Evolutionary conservation across 495 filamentous ascomycete species (phyloP).

Genomic region (Aspergillus carlsbadensis): DNA sequence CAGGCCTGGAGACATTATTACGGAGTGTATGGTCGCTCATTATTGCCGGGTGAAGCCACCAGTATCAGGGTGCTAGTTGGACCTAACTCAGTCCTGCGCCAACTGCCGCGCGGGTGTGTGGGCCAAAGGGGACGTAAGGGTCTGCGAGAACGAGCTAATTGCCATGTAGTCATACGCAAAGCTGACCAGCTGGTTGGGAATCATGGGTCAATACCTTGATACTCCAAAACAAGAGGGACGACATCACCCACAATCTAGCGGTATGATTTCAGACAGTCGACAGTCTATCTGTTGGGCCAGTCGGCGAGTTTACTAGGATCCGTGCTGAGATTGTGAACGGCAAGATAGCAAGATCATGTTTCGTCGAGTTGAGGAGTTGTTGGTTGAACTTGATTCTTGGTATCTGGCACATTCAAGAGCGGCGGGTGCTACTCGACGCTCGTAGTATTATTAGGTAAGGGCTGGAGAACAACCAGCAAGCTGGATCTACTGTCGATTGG

Average conservation of each 20-base stretch:
- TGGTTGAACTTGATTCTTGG: no score
- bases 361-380: no score
- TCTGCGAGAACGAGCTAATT: not conserved
- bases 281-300: no score
- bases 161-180: not conserved
- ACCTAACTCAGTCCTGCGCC: constrained; percentile 9
- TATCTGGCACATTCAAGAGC: no score
- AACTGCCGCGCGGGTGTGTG: constrained; percentile 3
- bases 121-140: constrained; percentile 10
- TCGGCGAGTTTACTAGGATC: no score
- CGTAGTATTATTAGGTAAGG: no score
- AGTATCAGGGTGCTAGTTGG: constrained; percentile 17
- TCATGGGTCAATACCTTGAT: not conserved
- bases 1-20: constrained; percentile 11
- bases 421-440: no score
- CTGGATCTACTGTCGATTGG: not conserved
- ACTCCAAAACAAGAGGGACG: not conserved
- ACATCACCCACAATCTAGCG: not conserved
- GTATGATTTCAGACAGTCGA: no score
- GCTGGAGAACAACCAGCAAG: no score
- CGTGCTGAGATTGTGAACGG: no score
- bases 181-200: not conserved
- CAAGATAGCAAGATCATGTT: no score
- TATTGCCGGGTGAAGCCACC: constrained; percentile 11
- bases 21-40: constrained; percentile 8